Evolutionary conservation across 768 basidiomycete species (phyloP).

Genomic region (Xerocomellus intermedius): DNA sequence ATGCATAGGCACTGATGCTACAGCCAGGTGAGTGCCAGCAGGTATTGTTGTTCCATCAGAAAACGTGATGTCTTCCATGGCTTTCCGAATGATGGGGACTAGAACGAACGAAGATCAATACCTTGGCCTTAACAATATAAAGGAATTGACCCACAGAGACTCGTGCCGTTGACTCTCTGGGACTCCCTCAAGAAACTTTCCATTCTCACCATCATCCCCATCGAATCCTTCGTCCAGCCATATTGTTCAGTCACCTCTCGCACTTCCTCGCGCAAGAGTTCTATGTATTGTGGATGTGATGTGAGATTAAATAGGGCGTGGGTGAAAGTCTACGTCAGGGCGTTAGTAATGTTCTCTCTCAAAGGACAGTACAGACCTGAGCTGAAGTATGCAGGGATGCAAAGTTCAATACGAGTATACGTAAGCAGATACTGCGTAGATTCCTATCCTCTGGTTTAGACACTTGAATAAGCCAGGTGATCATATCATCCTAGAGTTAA

Average conservation of each 20-base stretch:
- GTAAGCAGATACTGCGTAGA: conserved; percentile 29
- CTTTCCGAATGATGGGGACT: conserved; percentile 35
- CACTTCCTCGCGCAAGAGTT: conserved; percentile 42
- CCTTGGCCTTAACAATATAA: neutral
- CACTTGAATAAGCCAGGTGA: conserved; percentile 42
- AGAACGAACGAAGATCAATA: conserved; percentile 8
- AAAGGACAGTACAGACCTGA: conserved; percentile 22
- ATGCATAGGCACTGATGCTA: conserved; percentile 35
- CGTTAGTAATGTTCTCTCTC: conserved; percentile 2
- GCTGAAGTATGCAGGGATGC: conserved; percentile 36
- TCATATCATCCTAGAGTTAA: conserved; percentile 35
- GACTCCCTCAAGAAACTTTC: conserved; percentile 47
- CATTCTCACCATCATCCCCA: conserved; percentile 36
- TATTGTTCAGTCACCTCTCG: conserved; percentile 30
- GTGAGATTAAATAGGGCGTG: conserved; percentile 42
- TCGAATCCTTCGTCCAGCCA: conserved; percentile 34
- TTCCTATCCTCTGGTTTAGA: conserved; percentile 28
- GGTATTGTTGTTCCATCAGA: conserved; percentile 39
- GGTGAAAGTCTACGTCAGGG: conserved; percentile 28
- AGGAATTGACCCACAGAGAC: conserved; percentile 26
- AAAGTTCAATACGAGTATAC: conserved; percentile 40
- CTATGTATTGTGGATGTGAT: conserved; percentile 37
- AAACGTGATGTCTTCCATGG: conserved; percentile 33
- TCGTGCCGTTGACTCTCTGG: conserved; percentile 35
- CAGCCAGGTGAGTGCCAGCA: conserved; percentile 37